A percentile compares a stretch with the other conserved stretches of the same genome.
Evolutionary conservation across 2,329 filamentous ascomycete species (phyloP).

Genomic region (Aspergillus transmontanensis): DNA sequence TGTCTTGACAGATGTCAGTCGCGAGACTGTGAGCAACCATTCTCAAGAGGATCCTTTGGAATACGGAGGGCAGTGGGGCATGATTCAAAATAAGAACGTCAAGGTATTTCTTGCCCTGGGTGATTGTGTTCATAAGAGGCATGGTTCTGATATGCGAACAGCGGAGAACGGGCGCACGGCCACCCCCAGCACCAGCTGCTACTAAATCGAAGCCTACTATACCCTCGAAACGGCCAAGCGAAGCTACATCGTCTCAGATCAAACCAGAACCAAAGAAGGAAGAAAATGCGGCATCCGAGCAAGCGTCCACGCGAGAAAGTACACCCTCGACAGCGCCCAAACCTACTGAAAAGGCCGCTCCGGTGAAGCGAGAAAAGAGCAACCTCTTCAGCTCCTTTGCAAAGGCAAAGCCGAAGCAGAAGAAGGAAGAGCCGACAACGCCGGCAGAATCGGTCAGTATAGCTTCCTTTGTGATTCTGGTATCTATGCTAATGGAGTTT

Average conservation of each 20-base stretch:
- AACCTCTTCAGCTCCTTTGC: constrained; percentile 81
- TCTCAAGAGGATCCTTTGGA: constrained; percentile 62
- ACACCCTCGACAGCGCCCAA: constrained; percentile 38
- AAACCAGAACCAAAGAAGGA: constrained; percentile 28
- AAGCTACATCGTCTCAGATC: constrained; percentile 20
- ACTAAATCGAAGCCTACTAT: constrained; percentile 37
- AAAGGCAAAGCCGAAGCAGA: constrained; percentile 64
- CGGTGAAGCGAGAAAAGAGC: constrained; percentile 61
- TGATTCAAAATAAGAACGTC: constrained; percentile 72
- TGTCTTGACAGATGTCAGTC: constrained; percentile 69
- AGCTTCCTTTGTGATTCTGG: constrained; percentile 19
- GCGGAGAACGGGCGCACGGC: constrained; percentile 52
- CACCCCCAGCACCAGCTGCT: constrained; percentile 31
- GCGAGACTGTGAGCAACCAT: constrained; percentile 61
- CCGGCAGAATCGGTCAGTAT: constrained; percentile 42
- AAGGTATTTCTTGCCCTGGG: constrained; percentile 43
- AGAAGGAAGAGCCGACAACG: constrained; percentile 45
- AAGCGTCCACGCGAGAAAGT: constrained; percentile 23
- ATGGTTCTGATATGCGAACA: constrained; percentile 24
- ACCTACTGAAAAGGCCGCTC: constrained; percentile 40
- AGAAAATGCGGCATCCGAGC: constrained; percentile 21
- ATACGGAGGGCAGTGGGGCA: constrained; percentile 66
- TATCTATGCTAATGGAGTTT: constrained; percentile 18
- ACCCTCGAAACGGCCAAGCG: constrained; percentile 43
- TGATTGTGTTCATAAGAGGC: not conserved